Conservation (phyloP, 495 filamentous ascomycete genomes). For the Glonium stellatum region DNA sequence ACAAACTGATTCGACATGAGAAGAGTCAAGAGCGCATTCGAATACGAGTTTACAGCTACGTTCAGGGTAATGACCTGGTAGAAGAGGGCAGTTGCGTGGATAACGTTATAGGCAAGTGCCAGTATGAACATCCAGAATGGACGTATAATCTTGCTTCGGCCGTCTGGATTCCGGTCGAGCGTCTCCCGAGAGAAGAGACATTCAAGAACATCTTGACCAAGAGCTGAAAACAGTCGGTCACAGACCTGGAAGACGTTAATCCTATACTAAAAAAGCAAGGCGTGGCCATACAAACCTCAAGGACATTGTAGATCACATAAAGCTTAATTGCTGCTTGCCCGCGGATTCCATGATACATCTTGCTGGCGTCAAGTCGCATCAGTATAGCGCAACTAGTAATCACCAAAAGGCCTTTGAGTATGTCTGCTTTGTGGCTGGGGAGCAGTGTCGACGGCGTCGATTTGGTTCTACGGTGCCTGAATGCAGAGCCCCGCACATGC, state of each 20-base stretch:
- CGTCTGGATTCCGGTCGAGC: conserved; percentile 76
- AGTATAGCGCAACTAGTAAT: conserved; percentile 74
- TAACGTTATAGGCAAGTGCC: conserved; percentile 76
- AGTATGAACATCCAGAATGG: conserved; percentile 88
- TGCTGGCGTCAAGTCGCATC: conserved; percentile 89
- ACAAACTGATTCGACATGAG: conserved; percentile 94
- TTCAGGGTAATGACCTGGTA: conserved; percentile 97
- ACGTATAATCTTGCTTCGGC: conserved; percentile 83
- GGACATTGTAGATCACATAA: conserved; percentile 95
- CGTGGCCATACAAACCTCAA: conserved; percentile 54
- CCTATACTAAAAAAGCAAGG: background rate
- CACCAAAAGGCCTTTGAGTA: conserved; percentile 82
- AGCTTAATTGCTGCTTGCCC: conserved; percentile 96
- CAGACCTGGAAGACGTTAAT: conserved; percentile 42
- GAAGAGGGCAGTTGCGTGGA: conserved; percentile 81
- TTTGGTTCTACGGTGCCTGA: conserved; percentile 66
- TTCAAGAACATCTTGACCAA: conserved; percentile 94
- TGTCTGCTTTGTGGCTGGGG: conserved; percentile 88
- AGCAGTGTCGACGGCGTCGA: conserved; percentile 77
- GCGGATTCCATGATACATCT: conserved; percentile 97
- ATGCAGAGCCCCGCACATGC: conserved; percentile 29
- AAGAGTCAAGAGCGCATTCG: conserved; percentile 86
- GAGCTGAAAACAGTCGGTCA: conserved; percentile 78
- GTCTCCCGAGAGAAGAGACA: conserved; percentile 91
- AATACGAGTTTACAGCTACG: conserved; percentile 97